Evolutionary conservation across 2,329 filamentous ascomycete genomes (phyloP).

Genomic region (Saccharata proteae): DNA sequence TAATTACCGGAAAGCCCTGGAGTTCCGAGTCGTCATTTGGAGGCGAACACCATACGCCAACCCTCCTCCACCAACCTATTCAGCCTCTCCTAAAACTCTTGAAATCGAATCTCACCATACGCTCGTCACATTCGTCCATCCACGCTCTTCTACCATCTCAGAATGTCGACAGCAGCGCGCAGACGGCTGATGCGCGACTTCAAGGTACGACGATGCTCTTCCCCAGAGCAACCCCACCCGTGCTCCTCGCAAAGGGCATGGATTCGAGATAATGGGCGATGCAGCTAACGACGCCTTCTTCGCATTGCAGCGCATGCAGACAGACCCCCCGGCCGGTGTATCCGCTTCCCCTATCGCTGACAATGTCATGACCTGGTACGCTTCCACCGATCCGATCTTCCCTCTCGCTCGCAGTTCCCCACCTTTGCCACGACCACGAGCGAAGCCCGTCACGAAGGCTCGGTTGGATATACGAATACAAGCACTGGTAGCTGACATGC

Average conservation of each 20-base stretch:
- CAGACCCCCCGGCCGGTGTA: conserved; percentile 90
- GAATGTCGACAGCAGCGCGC: conserved; percentile 92
- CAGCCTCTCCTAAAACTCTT: too few species aligned
- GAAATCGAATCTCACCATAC: too few species aligned
- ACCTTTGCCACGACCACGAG: conserved; percentile 2
- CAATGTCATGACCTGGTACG: conserved; percentile 93
- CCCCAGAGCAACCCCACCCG: conserved; percentile 3
- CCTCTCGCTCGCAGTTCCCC: conserved; percentile 7
- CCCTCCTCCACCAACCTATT: too few species aligned
- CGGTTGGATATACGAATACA: too few species aligned
- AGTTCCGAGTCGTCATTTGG: too few species aligned
- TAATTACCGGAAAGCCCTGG: too few species aligned
- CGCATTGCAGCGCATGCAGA: conserved; percentile 90
- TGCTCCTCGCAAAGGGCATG: background rate
- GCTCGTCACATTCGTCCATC: too few species aligned
- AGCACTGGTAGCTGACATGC: too few species aligned
- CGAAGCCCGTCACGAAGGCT: background rate
- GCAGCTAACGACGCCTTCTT: too few species aligned
- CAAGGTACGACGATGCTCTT: conserved; percentile 54
- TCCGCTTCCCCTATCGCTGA: conserved; percentile 92
- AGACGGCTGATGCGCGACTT: conserved; percentile 98
- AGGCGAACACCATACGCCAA: too few species aligned
- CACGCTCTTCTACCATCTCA: too few species aligned
- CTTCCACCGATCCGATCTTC: conserved; percentile 6
- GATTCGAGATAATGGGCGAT: too few species aligned